A percentile compares a stretch with the other conserved stretches of the same genome.
phyloP scores from a whole-genome alignment of 2,329 filamentous ascomycete species.

The Dendrostoma leiphaemia region DNA sequence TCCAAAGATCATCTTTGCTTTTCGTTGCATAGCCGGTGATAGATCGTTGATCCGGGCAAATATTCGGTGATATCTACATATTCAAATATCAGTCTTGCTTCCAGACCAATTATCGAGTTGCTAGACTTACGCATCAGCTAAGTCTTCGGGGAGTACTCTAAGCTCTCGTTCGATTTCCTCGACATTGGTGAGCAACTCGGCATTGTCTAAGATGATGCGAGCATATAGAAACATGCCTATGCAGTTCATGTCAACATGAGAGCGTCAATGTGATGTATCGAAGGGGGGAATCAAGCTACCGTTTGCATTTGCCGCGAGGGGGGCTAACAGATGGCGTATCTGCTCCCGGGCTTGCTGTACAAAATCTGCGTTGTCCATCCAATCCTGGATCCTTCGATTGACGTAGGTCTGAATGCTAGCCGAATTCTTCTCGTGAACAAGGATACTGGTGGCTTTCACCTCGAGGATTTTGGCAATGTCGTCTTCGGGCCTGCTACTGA shows the following conservation, averaged over 20 bases:
- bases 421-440: too few species aligned
- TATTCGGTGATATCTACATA: too few species aligned
- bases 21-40: too few species aligned
- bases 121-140: slow-evolving; percentile 29
- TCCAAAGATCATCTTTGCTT: too few species aligned
- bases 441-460: too few species aligned
- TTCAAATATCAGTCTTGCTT: too few species aligned
- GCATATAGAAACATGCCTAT: slow-evolving; percentile 34
- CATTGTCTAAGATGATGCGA: slow-evolving; percentile 24
- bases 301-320: slow-evolving; percentile 24
- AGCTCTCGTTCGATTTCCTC: slow-evolving; percentile 27
- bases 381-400: slow-evolving; percentile 13
- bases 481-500: too few species aligned
- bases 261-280: not conserved
- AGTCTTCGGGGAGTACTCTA: slow-evolving; percentile 24
- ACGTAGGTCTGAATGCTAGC: too few species aligned
- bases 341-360: slow-evolving; percentile 14
- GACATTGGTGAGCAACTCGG: slow-evolving; percentile 18
- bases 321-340: slow-evolving; percentile 20
- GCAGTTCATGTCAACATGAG: not conserved
- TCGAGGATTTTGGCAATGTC: too few species aligned
- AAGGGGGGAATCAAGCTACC: slow-evolving; percentile 18
- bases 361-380: slow-evolving; percentile 19
- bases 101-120: slow-evolving; percentile 15
- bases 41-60: too few species aligned